Conservation (phyloP, 345 rosid species). For the Firmiana major region DNA sequence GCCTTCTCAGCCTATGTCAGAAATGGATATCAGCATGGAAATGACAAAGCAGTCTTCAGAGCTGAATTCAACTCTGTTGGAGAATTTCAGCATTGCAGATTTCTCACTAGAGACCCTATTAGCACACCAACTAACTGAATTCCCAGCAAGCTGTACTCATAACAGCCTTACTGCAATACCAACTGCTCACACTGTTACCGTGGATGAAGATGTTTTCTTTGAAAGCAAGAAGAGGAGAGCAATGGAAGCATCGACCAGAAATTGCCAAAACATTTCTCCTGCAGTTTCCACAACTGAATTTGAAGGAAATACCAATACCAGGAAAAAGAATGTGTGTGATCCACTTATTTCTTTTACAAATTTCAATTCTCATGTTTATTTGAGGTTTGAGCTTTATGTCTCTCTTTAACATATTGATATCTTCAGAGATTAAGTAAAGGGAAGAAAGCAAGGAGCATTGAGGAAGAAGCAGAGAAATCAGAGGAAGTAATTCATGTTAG, state of each 20-base stretch:
- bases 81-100: conserved; percentile 21
- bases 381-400: background rate
- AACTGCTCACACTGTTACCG: background rate
- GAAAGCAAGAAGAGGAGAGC: conserved; percentile 27
- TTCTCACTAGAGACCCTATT: conserved; percentile 25
- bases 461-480: conserved; percentile 25
- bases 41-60: conserved; percentile 30
- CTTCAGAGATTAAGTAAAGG: conserved; percentile 35
- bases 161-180: conserved; percentile 11
- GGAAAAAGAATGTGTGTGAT: conserved; percentile 24
- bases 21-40: conserved; percentile 29
- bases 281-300: conserved; percentile 21
- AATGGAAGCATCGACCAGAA: conserved; percentile 22
- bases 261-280: conserved; percentile 22
- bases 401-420: background rate
- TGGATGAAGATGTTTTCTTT: conserved; percentile 14
- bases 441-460: conserved; percentile 31
- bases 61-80: conserved; percentile 28
- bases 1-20: conserved; percentile 20
- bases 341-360: background rate
- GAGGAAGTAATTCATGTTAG: conserved; percentile 36
- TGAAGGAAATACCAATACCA: conserved; percentile 14
- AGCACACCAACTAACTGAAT: conserved; percentile 27
- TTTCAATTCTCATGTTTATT: background rate
- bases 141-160: conserved; percentile 11